Base-by-base conservation (phyloP, 73 alveolate genomes). In the Symbiodinium pilosum region DNA sequence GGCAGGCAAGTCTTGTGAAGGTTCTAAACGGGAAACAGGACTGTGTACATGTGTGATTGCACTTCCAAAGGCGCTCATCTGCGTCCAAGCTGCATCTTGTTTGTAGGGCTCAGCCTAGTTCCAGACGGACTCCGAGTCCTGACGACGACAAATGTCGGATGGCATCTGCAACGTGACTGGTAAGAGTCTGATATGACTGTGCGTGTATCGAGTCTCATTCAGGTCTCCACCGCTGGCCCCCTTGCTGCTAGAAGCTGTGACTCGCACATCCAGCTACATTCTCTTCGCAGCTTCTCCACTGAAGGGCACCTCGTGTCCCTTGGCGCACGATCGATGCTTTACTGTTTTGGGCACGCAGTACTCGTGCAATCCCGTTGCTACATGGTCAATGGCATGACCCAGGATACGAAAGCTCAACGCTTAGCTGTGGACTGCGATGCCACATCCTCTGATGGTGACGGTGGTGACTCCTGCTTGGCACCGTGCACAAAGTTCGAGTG, bases 81-180 rank as follows among this genome's bases (percentile, higher is more conserved):
- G 21, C 1, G 1, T 26, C 81, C 81, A 20, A 36, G 9, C 41
- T 1, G 59, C 86, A 87, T 6, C 84, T 56, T 87, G 47, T 36
- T 51, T 34, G 56, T 44, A 38, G 95, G 95, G 86, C 95, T 88
- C 18, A 59, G 43, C 73, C 47, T 40, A 30, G 93, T 51, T 43
- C 68, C 85, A 14, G 95, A 88, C 28, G 95, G 87, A 73, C 95
- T 88, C 38, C 95, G 95, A 40, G 86, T 40, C 95, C 95, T 88
- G 8, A 28, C 9, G 26, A 6, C 20, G 73, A 26, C 34, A 16
- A 54, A 9, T 9, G 73, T 7, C 34, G 68, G 26, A n/a, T 14
- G 73, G 73, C 73, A 26, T 54, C 30, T 54, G 73, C 73, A 7
- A 54, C 28, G 34, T 6, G 28, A 26, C 64, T 47, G 16, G 64